Conservation (phyloP, 768 basidiomycete species). For the Calocybe gangraenosa region DNA sequence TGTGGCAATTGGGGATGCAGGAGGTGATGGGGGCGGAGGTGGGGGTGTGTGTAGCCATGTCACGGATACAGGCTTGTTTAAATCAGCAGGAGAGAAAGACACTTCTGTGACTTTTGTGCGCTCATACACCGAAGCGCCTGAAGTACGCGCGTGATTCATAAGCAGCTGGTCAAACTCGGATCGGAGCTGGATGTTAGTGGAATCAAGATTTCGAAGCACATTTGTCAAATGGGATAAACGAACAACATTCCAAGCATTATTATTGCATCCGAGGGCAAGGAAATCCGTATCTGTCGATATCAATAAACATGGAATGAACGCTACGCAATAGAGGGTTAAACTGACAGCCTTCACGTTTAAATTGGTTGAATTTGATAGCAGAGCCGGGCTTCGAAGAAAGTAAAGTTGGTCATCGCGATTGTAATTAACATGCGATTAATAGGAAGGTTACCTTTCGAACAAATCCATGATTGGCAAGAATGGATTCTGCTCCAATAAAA, state of each 20-base stretch:
- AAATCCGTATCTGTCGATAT: conserved; percentile 51
- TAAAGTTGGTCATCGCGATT: background rate
- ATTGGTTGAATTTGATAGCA: conserved; percentile 61
- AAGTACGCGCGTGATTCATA: conserved; percentile 49
- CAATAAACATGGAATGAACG: background rate
- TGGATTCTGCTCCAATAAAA: conserved; percentile 55
- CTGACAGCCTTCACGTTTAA: conserved; percentile 62
- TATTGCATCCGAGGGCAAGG: conserved; percentile 46
- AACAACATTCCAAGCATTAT: conserved; percentile 61
- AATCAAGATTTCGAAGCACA: background rate
- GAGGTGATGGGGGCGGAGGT: conserved; percentile 34
- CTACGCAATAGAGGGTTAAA: conserved; percentile 7
- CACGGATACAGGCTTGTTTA: conserved; percentile 46
- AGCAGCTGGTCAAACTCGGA: conserved; percentile 61
- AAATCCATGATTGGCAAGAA: conserved; percentile 46
- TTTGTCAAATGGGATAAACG: conserved; percentile 17
- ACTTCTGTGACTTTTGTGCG: conserved; percentile 48
- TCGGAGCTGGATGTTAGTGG: conserved; percentile 33
- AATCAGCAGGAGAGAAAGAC: conserved; percentile 36
- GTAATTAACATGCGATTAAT: background rate
- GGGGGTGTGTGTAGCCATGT: conserved; percentile 47
- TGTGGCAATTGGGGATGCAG: conserved; percentile 32
- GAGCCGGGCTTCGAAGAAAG: conserved; percentile 44
- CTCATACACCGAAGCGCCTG: conserved; percentile 51
- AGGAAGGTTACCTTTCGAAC: conserved; percentile 36